These are phyloP conservation scores for Malassezia caprae DNA, from an alignment of 1,284 basidiomycete species.

Conservation along the genomic window DNA sequence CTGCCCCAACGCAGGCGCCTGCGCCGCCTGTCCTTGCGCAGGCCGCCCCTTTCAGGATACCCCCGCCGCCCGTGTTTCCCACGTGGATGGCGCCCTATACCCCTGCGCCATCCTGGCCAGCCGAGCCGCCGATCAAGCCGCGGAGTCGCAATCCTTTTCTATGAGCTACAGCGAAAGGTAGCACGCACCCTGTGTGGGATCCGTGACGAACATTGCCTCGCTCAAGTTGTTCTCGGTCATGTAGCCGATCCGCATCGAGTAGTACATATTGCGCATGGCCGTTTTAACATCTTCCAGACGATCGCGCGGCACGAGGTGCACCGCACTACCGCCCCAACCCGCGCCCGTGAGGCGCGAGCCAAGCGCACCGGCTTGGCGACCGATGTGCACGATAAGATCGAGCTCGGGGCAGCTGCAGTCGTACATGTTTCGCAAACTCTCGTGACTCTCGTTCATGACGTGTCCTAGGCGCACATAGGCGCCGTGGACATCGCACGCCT, in stretches of 20 bases:
- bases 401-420: conserved; percentile 41
- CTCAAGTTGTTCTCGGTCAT: conserved; percentile 24
- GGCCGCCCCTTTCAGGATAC: too few species aligned
- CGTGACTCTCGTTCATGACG: conserved; percentile 39
- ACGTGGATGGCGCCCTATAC: neutral
- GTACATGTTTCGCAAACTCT: conserved; percentile 31
- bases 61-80: too few species aligned
- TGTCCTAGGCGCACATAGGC: conserved; percentile 30
- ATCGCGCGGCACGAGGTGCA: conserved; percentile 36
- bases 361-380: conserved; percentile 31
- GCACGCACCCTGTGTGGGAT: conserved; percentile 42
- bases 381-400: conserved; percentile 32
- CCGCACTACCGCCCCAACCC: conserved; percentile 46
- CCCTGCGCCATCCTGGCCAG: neutral
- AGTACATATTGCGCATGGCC: conserved; percentile 31
- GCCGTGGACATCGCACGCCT: neutral
- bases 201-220: conserved; percentile 36
- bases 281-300: conserved; percentile 26
- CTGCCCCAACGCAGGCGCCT: too few species aligned
- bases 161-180: conserved; percentile 6
- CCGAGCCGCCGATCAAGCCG: neutral
- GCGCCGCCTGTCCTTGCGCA: too few species aligned
- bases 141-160: neutral
- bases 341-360: conserved; percentile 42
- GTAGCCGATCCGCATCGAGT: conserved; percentile 22